These are phyloP conservation scores for Vachellia collinsii DNA, from an alignment of 306 rosid species.

Conservation along the genomic window DNA sequence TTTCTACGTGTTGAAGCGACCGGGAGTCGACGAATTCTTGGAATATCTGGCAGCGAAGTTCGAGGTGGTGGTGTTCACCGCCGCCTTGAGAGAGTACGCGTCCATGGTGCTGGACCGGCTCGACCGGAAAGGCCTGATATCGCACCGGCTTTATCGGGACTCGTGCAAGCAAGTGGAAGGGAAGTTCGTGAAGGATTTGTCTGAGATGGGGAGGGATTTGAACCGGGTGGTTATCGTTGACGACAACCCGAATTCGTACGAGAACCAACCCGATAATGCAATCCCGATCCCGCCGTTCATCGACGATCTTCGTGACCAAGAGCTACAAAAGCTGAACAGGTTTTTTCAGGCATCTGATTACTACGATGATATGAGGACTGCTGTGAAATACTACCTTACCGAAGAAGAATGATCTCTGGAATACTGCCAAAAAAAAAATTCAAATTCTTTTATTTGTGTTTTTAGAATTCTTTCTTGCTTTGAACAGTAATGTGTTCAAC, in stretches of 20 bases:
- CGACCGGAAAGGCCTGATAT: slow-evolving; percentile 57
- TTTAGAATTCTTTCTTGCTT: not conserved
- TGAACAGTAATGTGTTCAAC: slow-evolving; percentile 54
- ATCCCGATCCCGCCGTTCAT: slow-evolving; percentile 65
- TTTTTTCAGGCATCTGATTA: slow-evolving; percentile 59
- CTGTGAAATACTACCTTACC: slow-evolving; percentile 52
- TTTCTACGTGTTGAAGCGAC: slow-evolving; percentile 85
- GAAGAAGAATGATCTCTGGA: not conserved
- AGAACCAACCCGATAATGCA: slow-evolving; percentile 76
- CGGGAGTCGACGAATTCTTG: slow-evolving; percentile 74
- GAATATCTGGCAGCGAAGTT: slow-evolving; percentile 52
- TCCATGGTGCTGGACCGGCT: slow-evolving; percentile 74
- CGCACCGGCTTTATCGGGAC: slow-evolving; percentile 80
- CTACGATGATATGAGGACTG: slow-evolving; percentile 79
- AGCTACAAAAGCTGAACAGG: slow-evolving; percentile 55
- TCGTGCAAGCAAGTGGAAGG: slow-evolving; percentile 70
- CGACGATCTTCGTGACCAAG: slow-evolving; percentile 63
- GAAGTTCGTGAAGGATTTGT: slow-evolving; percentile 77
- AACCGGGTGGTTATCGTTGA: slow-evolving; percentile 72
- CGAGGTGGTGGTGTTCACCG: slow-evolving; percentile 91
- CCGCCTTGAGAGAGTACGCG: slow-evolving; percentile 81
- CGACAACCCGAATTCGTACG: slow-evolving; percentile 79
- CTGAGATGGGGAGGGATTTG: slow-evolving; percentile 66
- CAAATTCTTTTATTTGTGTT: not conserved
- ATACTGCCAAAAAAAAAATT: not conserved